Conservation (phyloP, 768 basidiomycete genomes). For the Cystofilobasidium ferigula region DNA sequence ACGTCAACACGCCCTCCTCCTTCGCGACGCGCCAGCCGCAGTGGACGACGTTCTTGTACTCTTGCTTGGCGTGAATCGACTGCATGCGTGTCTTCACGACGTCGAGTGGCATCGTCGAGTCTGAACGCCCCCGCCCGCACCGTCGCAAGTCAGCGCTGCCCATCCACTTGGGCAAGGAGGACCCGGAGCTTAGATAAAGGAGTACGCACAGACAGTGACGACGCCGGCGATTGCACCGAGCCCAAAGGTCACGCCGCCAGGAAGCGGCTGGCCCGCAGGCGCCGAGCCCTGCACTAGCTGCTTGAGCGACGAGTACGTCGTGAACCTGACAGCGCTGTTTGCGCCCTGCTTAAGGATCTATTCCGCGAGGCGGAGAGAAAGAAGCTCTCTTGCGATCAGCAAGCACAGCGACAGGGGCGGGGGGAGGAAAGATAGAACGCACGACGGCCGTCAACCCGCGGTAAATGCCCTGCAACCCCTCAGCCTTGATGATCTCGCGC, state of each 20-base stretch:
- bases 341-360: conserved; percentile 99
- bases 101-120: conserved; percentile 19
- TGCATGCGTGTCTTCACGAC: conserved; percentile 99
- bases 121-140: not conserved
- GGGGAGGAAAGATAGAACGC: conserved; percentile 35
- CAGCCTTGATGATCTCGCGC: conserved; percentile 61
- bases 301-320: conserved; percentile 86
- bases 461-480: conserved; percentile 67
- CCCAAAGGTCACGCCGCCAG: conserved; percentile 78
- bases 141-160: not conserved
- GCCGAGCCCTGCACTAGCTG: conserved; percentile 79
- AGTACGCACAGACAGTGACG: conserved; percentile 71
- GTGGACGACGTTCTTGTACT: conserved; percentile 90
- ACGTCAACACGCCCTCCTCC: conserved; percentile 80
- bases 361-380: conserved; percentile 1
- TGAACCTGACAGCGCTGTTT: conserved; percentile 91
- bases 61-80: conserved; percentile 63
- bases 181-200: no score
- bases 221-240: conserved; percentile 89
- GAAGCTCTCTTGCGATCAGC: not conserved
- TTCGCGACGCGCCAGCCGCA: conserved; percentile 89
- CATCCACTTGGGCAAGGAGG: no score
- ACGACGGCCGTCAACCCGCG: conserved; percentile 89
- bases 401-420: not conserved
- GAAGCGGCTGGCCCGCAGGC: conserved; percentile 70